phyloP scores from a whole-genome alignment of 2,329 filamentous ascomycete species.

The Aspergillus caelatus region DNA sequence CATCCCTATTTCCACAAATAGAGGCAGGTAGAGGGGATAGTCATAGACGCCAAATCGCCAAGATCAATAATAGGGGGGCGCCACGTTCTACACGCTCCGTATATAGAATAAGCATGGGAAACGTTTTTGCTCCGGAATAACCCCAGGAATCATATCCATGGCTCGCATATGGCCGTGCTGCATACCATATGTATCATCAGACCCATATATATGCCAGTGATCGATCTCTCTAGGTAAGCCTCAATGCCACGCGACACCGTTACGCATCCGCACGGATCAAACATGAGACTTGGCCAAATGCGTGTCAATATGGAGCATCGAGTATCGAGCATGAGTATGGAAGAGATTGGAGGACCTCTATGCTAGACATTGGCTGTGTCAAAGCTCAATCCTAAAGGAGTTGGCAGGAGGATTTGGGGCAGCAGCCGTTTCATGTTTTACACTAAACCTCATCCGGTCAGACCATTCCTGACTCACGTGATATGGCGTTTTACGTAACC shows the following conservation, averaged over 20 bases:
- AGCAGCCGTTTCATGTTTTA: too few relatives aligned
- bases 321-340: too few relatives aligned
- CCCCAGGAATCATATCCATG: neutral
- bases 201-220: too few relatives aligned
- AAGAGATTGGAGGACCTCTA: neutral
- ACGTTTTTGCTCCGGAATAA: neutral
- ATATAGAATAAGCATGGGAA: too few relatives aligned
- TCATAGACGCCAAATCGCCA: neutral
- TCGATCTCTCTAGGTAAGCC: too few relatives aligned
- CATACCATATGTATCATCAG: too few relatives aligned
- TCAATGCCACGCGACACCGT: neutral
- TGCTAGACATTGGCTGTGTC: neutral
- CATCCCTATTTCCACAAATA: neutral
- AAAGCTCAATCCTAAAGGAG: neutral
- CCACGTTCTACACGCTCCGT: too few relatives aligned
- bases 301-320: too few relatives aligned
- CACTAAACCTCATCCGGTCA: too few relatives aligned
- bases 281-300: neutral
- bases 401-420: too few relatives aligned
- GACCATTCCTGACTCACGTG: too few relatives aligned
- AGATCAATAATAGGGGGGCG: neutral
- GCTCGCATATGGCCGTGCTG: neutral
- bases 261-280: neutral
- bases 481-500: too few relatives aligned
- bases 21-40: neutral